Evolutionary conservation across 2,329 filamentous ascomycete genomes (phyloP), one percentile per base, ranked within the genome.

Genomic region (Penicillium vulpinum): DNA sequence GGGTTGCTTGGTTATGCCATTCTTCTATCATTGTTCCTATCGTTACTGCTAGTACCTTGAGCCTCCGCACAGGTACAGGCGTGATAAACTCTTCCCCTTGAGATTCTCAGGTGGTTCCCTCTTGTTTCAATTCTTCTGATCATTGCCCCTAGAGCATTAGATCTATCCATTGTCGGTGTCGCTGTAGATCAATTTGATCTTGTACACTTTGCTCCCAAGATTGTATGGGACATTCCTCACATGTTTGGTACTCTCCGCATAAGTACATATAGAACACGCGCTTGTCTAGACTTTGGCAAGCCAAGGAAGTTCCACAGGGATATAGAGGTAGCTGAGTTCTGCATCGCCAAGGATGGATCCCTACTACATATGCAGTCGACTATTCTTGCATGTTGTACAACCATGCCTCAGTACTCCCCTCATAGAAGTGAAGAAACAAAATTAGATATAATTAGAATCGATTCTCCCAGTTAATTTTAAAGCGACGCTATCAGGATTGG

Each of bases 11-110:
- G 28, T 56, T 57, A 59, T 46, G 40, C 26, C 18, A 31, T 15
- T 45, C 40, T 44, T 45, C 11, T 57, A 61, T 65, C 22, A 49
- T 62, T 62, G 46, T 57, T 46, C 16, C 13, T 44, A 44, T 51
- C 21, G 5, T 51, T 39, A 36, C n/a, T 28, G 22, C 26, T 31
- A 36, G 11, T 46, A 16, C 10, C 35, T 31, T 22, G 41, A 18
- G 13, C 22, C 24, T 35, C 31, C 40, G 22, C 56, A 62, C 51
- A 51, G 56, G 53, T 48, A 62, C 49, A 59, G 54, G 51, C 46
- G 51, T 47, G 54, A 56, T 50, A 40, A 44, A 51, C 39, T 51
- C 39, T 54, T 35, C 38, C 11, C 11, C 29, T 21, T 24, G 16
- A 11, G 21, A n/a, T 28, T 13, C 22, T 46, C 22, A 10, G 33